Conservation (phyloP, 495 filamentous ascomycete genomes). For the Aspergillus nidulans region DNA sequence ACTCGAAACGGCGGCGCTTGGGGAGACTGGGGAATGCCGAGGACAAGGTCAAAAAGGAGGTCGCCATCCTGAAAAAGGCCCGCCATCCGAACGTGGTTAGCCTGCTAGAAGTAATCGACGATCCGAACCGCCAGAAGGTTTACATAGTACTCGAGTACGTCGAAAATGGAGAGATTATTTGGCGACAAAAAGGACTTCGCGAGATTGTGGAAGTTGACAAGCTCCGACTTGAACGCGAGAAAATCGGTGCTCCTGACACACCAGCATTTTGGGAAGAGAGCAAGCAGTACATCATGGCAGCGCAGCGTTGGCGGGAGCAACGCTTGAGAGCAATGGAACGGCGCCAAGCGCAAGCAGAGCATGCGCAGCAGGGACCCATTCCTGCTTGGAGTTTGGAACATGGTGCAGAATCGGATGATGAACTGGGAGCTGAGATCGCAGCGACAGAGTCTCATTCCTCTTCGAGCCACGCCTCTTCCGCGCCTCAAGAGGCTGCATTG, state of each 20-base stretch:
- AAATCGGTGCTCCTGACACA: constrained; percentile 53
- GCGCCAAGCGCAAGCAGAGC: constrained; percentile 46
- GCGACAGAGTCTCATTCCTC: constrained; percentile 35
- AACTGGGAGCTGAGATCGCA: constrained; percentile 32
- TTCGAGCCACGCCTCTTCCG: constrained; percentile 39
- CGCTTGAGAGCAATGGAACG: constrained; percentile 55
- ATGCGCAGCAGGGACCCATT: constrained; percentile 39
- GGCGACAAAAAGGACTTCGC: constrained; percentile 78
- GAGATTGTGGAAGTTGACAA: constrained; percentile 81
- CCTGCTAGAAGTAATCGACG: constrained; percentile 94
- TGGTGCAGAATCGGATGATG: constrained; percentile 61
- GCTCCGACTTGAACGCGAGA: constrained; percentile 67
- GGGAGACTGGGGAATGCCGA: constrained; percentile 71
- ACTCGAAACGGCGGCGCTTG: constrained; percentile 85
- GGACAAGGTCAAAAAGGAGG: constrained; percentile 94
- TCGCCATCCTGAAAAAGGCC: constrained; percentile 97
- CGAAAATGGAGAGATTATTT: constrained; percentile 86
- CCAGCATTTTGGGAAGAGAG: constrained; percentile 54
- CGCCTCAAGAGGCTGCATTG: constrained; percentile 43
- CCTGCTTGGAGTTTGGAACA: constrained; percentile 76
- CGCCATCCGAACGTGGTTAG: constrained; percentile 93
- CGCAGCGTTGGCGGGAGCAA: constrained; percentile 51
- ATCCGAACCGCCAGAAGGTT: constrained; percentile 91
- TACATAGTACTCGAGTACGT: constrained; percentile 96
- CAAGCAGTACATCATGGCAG: constrained; percentile 53